Evolutionary conservation across 805 yeast species (phyloP).

Genomic region (Gaillardinia entomophila): DNA sequence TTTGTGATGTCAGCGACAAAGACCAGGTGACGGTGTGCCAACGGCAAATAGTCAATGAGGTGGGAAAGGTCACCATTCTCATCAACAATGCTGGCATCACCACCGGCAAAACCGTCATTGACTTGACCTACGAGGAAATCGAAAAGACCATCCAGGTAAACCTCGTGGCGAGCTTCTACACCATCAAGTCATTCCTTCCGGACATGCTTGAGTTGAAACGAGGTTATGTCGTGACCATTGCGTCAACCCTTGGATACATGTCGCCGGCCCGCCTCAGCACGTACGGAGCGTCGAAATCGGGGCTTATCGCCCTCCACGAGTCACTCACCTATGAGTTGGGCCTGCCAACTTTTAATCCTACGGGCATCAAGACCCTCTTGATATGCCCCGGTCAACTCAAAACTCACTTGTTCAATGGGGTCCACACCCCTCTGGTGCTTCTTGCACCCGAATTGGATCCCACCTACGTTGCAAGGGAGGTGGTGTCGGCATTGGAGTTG

Average conservation of each 20-base stretch:
- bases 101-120: conserved; percentile 50
- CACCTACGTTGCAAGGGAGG: conserved; percentile 50
- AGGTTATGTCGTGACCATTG: conserved; percentile 76
- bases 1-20: conserved; percentile 65
- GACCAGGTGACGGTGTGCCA: conserved; percentile 38
- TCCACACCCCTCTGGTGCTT: conserved; percentile 64
- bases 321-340: conserved; percentile 68
- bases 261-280: conserved; percentile 78
- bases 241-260: conserved; percentile 80
- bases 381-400: conserved; percentile 85
- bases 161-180: conserved; percentile 61
- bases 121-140: conserved; percentile 52
- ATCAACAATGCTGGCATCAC: conserved; percentile 85
- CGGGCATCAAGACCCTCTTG: conserved; percentile 65
- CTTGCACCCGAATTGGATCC: conserved; percentile 85
- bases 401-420: conserved; percentile 69
- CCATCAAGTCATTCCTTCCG: conserved; percentile 68
- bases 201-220: conserved; percentile 54
- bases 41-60: conserved; percentile 32
- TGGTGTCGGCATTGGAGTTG: conserved; percentile 49
- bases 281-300: conserved; percentile 90
- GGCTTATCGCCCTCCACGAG: conserved; percentile 78
- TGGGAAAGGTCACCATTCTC: conserved; percentile 61
- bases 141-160: conserved; percentile 62
- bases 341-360: conserved; percentile 36